Conservation (phyloP, 2,329 filamentous ascomycete genomes). For the Xylariaceae sp. region DNA sequence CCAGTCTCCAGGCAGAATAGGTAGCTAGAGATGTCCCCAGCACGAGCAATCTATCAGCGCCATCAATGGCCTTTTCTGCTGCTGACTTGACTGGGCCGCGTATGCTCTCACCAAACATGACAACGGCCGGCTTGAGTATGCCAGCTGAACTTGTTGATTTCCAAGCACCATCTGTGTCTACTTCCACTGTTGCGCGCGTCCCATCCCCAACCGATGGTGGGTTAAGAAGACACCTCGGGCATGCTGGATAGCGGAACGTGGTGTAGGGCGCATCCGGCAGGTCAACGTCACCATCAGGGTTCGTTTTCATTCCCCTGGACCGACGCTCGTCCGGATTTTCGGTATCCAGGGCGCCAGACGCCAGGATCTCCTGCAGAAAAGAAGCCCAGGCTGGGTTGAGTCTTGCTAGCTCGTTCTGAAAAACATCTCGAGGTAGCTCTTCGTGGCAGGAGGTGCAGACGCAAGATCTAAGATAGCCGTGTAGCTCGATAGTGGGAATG, state of each 20-base stretch:
- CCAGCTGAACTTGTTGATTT: slow-evolving; percentile 61
- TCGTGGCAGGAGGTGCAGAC: slow-evolving; percentile 76
- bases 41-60: slow-evolving; percentile 69
- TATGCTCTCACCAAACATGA: slow-evolving; percentile 96
- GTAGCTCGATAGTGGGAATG: slow-evolving; percentile 76
- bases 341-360: slow-evolving; percentile 70
- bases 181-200: slow-evolving; percentile 54
- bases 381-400: slow-evolving; percentile 84
- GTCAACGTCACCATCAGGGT: slow-evolving; percentile 94
- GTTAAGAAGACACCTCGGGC: slow-evolving; percentile 68
- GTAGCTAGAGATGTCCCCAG: slow-evolving; percentile 89
- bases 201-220: slow-evolving; percentile 56
- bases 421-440: slow-evolving; percentile 65
- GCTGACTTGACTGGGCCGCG: slow-evolving; percentile 61
- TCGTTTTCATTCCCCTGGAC: slow-evolving; percentile 70
- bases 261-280: slow-evolving; percentile 81
- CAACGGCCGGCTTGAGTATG: slow-evolving; percentile 85
- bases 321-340: slow-evolving; percentile 69
- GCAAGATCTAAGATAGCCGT: slow-evolving; percentile 81
- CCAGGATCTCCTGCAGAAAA: slow-evolving; percentile 68
- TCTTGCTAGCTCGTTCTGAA: slow-evolving; percentile 69
- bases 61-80: slow-evolving; percentile 77
- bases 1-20: slow-evolving; percentile 89
- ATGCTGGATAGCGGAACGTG: slow-evolving; percentile 87
- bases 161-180: slow-evolving; percentile 81